Conservation (phyloP, 176 grass and related monocot genomes). For the Ensete ventricosum region DNA sequence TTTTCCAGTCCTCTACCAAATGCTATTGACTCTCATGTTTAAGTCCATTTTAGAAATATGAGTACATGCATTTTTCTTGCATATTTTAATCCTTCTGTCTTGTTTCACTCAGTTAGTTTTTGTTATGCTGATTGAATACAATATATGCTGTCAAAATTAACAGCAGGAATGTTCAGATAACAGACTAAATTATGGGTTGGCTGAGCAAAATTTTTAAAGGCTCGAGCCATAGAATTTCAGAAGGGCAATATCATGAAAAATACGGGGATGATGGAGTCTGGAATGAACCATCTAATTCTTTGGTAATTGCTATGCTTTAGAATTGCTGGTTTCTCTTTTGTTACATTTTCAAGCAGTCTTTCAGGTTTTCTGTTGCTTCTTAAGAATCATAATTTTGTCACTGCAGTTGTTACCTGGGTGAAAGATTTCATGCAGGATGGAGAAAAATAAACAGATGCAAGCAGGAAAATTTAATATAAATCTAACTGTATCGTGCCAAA, state of each 20-base stretch:
- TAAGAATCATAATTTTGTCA: neutral
- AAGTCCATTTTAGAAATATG: neutral
- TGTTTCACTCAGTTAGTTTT: neutral
- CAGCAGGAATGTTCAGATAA: neutral
- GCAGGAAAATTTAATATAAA: neutral
- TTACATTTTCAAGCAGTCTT: neutral
- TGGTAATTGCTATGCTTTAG: constrained; percentile 17
- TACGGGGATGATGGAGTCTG: constrained; percentile 29
- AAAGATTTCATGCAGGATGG: neutral
- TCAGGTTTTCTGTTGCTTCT: neutral
- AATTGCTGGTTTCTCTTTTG: neutral
- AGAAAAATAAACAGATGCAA: neutral
- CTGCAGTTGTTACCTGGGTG: neutral
- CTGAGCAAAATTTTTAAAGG: constrained; percentile 23
- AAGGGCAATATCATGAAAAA: constrained; percentile 39
- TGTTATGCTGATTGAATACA: neutral
- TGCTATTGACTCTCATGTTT: neutral
- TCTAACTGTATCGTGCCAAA: neutral
- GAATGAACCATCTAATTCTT: constrained; percentile 34
- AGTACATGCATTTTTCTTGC: neutral
- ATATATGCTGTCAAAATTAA: constrained; percentile 30
- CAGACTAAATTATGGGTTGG: constrained; percentile 10
- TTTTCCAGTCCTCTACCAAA: neutral
- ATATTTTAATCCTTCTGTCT: neutral
- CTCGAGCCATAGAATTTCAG: constrained; percentile 38